Base-by-base conservation (phyloP, 805 yeast genomes). In the Blastobotrys peoriensis region DNA sequence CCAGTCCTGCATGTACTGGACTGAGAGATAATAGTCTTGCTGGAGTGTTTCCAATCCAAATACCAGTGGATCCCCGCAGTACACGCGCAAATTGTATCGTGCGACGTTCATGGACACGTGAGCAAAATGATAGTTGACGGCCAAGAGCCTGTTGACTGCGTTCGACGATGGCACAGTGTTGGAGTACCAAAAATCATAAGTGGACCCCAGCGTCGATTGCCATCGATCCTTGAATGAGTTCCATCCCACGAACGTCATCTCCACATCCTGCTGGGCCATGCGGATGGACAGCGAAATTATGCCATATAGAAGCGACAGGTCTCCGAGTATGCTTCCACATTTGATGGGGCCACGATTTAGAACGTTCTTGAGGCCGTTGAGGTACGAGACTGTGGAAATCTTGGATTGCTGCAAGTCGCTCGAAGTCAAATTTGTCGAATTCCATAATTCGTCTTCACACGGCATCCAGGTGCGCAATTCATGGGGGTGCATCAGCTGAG, bases 11-110 rank as follows among this genome's bases (percentile, higher is more conserved):
- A 82, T 73, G 50, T 81, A 66, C 17, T 62, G 63, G 39, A 69
- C 67, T 5, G 78, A 78, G 2, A 69, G 63, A 18, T 68, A 66
- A 51, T 76, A 72, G 46, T 75, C 79, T 1, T 65, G 58, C 3
- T 65, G 63, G 6, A 76, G 74, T 5, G 83, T 79, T 33, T 67
- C 67, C 23, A 79, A 84, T 54, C 77, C 82, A 81, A 82, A 79
- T 54, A 89, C 74, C 65, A 82, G 78, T 1, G 89, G 89, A 4
- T 86, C 84, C 1, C 95, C 95, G 3, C 87, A 79, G 61, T 70
- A 81, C 4, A 84, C 80, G 40, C 82, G 81, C 47, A 84, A 76
- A 60, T 86, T 61, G 83, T 83, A 53, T 83, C 86, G 48, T 81
- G 79, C 25, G 9, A 83, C 74, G 40, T 85, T 77, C 57, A 84